Percentiles rank a stretch among this genome's conserved stretches.
These are phyloP conservation scores for Paramyrothecium roridum DNA, from an alignment of 2,329 filamentous ascomycete genomes.

Conservation along the genomic window DNA sequence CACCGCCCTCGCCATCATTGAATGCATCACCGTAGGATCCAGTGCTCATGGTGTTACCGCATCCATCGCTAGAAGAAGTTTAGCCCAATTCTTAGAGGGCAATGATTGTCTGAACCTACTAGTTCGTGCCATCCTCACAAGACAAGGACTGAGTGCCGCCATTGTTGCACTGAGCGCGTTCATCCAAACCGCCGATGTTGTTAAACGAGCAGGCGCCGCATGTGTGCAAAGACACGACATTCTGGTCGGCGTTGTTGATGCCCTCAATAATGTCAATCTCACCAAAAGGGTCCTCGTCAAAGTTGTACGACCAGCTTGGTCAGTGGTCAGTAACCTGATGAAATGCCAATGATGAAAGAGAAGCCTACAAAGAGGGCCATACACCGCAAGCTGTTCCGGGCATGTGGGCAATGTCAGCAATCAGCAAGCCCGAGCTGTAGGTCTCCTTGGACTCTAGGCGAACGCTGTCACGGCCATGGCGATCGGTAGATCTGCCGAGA, in stretches of 20 bases:
- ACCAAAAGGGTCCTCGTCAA: slow-evolving; percentile 31
- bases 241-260: slow-evolving; percentile 54
- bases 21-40: slow-evolving; percentile 57
- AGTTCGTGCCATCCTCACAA: slow-evolving; percentile 13
- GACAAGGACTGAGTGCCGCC: slow-evolving; percentile 17
- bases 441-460: slow-evolving; percentile 59
- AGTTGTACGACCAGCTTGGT: slow-evolving; percentile 8
- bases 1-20: slow-evolving; percentile 60
- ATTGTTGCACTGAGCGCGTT: slow-evolving; percentile 42
- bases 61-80: slow-evolving; percentile 3
- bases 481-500: slow-evolving; percentile 9
- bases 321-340: too few species aligned
- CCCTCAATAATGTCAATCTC: slow-evolving; percentile 76
- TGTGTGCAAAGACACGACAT: slow-evolving; percentile 64
- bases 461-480: slow-evolving; percentile 49
- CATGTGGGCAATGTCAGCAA: slow-evolving; percentile 36
- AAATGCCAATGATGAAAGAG: not conserved
- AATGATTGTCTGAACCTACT: not conserved
- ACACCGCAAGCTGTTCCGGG: slow-evolving; percentile 13
- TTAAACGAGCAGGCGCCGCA: slow-evolving; percentile 41
- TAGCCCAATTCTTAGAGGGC: not conserved
- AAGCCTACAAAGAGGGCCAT: slow-evolving; percentile 14
- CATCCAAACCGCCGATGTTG: slow-evolving; percentile 39
- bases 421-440: slow-evolving; percentile 64
- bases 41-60: slow-evolving; percentile 6